Conservation (phyloP, 345 rosid species). For the Cochlearia excelsa region DNA sequence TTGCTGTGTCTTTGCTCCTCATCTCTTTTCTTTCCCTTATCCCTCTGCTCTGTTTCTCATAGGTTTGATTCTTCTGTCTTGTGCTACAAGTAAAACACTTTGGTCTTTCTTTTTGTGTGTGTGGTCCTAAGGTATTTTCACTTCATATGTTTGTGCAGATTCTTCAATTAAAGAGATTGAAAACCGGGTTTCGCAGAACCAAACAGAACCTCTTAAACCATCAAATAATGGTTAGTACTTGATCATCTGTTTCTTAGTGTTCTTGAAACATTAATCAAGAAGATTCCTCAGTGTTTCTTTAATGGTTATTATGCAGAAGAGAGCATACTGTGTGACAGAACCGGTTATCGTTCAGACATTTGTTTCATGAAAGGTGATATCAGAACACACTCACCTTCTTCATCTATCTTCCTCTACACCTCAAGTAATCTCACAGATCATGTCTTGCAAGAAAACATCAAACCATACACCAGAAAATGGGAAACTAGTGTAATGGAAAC, state of each 20-base stretch:
- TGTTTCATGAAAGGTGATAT: constrained; percentile 82
- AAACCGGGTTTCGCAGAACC: constrained; percentile 4
- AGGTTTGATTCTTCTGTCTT: constrained; percentile 27
- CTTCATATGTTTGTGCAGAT: constrained; percentile 10
- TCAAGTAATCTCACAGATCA: constrained; percentile 17
- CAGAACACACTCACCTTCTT: constrained; percentile 60
- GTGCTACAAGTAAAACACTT: constrained; percentile 17
- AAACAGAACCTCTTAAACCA: constrained; percentile 10
- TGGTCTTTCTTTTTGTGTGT: background rate
- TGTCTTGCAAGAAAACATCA: constrained; percentile 42
- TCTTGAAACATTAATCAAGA: background rate
- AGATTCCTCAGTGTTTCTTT: constrained; percentile 8
- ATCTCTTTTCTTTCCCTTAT: constrained; percentile 23
- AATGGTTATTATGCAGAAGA: constrained; percentile 25
- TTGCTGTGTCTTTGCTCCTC: constrained; percentile 34
- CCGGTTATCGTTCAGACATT: constrained; percentile 61
- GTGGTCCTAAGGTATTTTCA: constrained; percentile 5
- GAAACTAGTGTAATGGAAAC: constrained; percentile 70
- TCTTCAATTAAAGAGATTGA: constrained; percentile 30
- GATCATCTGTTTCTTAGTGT: constrained; percentile 13
- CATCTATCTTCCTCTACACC: constrained; percentile 57
- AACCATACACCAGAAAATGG: constrained; percentile 88
- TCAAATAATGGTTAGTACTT: constrained; percentile 22
- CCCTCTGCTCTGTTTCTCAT: constrained; percentile 32
- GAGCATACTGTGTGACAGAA: constrained; percentile 60